Conservation (phyloP, 495 filamentous ascomycete species). For the Aspergillus ellipticus region DNA sequence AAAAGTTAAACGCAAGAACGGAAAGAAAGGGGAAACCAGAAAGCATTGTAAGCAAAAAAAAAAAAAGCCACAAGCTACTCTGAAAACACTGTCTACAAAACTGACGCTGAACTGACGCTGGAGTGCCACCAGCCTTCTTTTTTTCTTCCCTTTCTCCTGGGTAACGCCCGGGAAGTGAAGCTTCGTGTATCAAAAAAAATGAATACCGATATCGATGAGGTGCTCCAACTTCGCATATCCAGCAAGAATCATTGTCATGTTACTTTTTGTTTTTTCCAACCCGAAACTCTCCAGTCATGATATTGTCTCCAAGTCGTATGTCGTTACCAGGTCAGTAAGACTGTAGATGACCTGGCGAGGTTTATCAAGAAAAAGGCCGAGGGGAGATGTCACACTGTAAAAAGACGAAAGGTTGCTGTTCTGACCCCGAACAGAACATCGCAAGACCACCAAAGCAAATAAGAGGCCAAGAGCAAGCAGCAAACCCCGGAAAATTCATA, state of each 20-base stretch:
- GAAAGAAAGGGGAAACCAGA: neutral
- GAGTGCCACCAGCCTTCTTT: slow-evolving; percentile 22
- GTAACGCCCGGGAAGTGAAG: neutral
- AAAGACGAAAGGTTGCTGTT: neutral
- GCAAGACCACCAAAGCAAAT: neutral
- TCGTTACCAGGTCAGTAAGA: neutral
- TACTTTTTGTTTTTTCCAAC: neutral
- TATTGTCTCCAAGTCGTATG: neutral
- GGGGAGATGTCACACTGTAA: neutral
- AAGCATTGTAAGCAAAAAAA: slow-evolving; percentile 1
- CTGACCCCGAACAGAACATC: neutral
- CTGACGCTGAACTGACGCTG: slow-evolving; percentile 32
- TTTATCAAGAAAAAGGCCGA: neutral
- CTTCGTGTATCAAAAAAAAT: neutral
- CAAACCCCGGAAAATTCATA: slow-evolving; percentile 3
- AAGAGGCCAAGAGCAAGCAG: neutral
- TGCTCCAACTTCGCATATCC: neutral
- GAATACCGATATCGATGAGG: neutral
- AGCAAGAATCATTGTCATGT: neutral
- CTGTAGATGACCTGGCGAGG: neutral
- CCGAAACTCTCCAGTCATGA: neutral
- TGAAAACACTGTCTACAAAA: slow-evolving; percentile 29
- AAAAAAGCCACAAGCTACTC: slow-evolving; percentile 7
- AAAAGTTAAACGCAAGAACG: slow-evolving; percentile 3
- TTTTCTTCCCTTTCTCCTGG: neutral